These are phyloP conservation scores for Pisolithus orientalis DNA, from an alignment of 768 basidiomycete genomes.

Conservation along the genomic window DNA sequence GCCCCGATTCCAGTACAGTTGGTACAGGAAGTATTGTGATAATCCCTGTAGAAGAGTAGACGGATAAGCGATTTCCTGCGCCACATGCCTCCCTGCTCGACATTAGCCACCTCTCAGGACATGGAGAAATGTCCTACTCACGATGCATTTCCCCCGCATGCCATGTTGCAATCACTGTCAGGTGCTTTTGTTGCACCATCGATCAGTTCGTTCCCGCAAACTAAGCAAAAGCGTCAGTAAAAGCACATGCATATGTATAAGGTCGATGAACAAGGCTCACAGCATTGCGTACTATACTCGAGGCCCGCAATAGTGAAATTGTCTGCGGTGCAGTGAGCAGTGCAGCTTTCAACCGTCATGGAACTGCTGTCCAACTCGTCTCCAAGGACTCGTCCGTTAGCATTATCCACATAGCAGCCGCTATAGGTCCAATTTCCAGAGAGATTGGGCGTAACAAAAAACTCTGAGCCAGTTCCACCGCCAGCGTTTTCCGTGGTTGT, in stretches of 20 bases:
- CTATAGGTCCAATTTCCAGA: constrained; percentile 53
- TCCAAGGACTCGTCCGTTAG: constrained; percentile 54
- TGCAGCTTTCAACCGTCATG: constrained; percentile 59
- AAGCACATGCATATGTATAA: constrained; percentile 1
- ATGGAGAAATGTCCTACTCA: constrained; percentile 26
- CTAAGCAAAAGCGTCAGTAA: constrained; percentile 28
- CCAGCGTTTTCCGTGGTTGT: constrained; percentile 26
- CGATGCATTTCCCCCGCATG: constrained; percentile 64
- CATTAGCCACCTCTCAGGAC: constrained; percentile 2
- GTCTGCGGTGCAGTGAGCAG: constrained; percentile 46
- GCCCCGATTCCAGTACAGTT: constrained; percentile 41
- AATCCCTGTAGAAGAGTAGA: constrained; percentile 50
- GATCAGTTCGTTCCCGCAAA: constrained; percentile 64
- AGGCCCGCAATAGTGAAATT: constrained; percentile 64
- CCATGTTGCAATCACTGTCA: constrained; percentile 60
- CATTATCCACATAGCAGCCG: constrained; percentile 70
- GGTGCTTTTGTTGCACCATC: constrained; percentile 49
- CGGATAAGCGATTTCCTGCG: constrained; percentile 64
- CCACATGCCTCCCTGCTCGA: constrained; percentile 58
- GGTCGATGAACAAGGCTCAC: constrained; percentile 29
- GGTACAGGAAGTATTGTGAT: constrained; percentile 58
- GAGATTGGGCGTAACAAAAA: constrained; percentile 46
- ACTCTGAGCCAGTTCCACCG: constrained; percentile 20
- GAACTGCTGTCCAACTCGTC: constrained; percentile 32
- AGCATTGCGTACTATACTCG: constrained; percentile 53